Conservation (phyloP, 106 monocot species). For the Vanilla planifolia region DNA sequence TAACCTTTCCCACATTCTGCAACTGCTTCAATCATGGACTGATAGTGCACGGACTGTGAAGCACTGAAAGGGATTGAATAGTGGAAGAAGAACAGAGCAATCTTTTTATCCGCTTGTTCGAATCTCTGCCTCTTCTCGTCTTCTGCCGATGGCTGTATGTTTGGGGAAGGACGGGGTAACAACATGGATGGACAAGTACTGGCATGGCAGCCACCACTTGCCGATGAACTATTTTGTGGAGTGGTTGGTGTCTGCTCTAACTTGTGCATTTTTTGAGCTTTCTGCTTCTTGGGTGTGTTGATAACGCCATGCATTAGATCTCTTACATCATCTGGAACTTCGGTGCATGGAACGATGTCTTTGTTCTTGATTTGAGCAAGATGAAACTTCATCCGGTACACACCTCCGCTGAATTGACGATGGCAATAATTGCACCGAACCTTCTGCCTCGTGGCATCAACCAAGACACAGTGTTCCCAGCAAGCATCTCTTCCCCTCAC, state of each 20-base stretch:
- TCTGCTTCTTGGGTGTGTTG: conserved; percentile 30
- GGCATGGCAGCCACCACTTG: conserved; percentile 24
- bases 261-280: conserved; percentile 20
- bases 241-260: conserved; percentile 17
- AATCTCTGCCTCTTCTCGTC: conserved; percentile 27
- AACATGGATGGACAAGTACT: conserved; percentile 41
- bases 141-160: conserved; percentile 18
- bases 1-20: conserved; percentile 41
- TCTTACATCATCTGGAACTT: conserved; percentile 43
- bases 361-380: conserved; percentile 57
- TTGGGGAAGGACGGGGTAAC: conserved; percentile 23
- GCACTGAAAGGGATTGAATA: conserved; percentile 38
- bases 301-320: conserved; percentile 30
- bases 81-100: conserved; percentile 41
- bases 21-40: conserved; percentile 36
- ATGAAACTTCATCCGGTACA: conserved; percentile 61
- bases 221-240: conserved; percentile 36
- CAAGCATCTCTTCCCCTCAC: conserved; percentile 56
- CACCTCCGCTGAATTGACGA: conserved; percentile 49
- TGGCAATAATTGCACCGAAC: conserved; percentile 53
- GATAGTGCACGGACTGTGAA: conserved; percentile 33
- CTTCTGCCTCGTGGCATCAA: conserved; percentile 53
- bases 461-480: conserved; percentile 60
- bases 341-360: conserved; percentile 46
- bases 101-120: conserved; percentile 36